These are phyloP conservation scores for Ajuga reptans DNA, from an alignment of 305 asterid genomes.

Conservation along the genomic window DNA sequence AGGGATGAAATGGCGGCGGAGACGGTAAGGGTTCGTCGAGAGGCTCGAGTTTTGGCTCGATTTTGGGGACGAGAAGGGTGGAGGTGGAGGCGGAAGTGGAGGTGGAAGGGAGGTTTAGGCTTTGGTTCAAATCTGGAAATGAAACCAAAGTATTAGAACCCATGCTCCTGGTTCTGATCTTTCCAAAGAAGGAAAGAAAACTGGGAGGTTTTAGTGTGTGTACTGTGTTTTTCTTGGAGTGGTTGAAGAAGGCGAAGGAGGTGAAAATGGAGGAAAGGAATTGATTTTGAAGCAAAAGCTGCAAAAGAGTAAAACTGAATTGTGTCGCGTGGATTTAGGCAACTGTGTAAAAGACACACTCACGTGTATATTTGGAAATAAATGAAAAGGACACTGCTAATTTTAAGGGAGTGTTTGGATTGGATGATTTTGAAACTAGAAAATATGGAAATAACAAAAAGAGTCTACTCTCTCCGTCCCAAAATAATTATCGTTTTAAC, in stretches of 20 bases:
- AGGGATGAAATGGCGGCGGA: conserved; percentile 10
- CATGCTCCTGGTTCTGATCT: conserved; percentile 18
- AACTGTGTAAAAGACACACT: too few relatives aligned
- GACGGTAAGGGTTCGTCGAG: conserved; percentile 35
- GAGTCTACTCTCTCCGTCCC: too few relatives aligned
- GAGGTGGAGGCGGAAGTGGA: background rate
- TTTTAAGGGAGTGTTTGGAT: too few relatives aligned
- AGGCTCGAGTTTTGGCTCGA: conserved; percentile 53
- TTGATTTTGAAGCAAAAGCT: background rate
- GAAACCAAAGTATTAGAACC: conserved; percentile 27
- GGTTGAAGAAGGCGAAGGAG: background rate
- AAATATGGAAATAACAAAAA: too few relatives aligned
- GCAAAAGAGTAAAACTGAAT: background rate
- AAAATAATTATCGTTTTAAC: too few relatives aligned
- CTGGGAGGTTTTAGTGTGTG: conserved; percentile 3
- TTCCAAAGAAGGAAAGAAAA: background rate
- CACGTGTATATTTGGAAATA: too few relatives aligned
- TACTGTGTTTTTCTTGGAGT: background rate
- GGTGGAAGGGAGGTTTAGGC: conserved; percentile 23
- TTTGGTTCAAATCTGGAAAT: conserved; percentile 36
- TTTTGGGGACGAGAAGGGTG: conserved; percentile 31
- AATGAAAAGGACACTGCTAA: too few relatives aligned
- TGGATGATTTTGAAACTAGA: too few relatives aligned
- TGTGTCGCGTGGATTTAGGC: too few relatives aligned
- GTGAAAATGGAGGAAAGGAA: conserved; percentile 1